Base-by-base conservation (phyloP, 495 filamentous ascomycete species). In the Rostrohypoxylon terebratum region DNA sequence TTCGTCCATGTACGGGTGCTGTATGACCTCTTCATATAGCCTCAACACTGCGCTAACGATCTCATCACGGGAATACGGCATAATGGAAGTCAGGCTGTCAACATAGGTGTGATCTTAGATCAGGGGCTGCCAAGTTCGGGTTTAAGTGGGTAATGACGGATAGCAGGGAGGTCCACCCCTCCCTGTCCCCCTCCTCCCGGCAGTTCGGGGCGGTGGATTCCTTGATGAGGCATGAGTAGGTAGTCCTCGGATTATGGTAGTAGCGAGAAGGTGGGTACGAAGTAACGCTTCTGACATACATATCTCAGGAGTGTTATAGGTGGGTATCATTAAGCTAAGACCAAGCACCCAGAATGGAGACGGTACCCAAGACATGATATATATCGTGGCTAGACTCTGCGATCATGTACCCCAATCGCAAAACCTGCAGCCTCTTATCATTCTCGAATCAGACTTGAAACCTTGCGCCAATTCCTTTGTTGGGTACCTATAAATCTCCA, bases 31-130 rank as follows among this genome's bases (percentile, higher is more conserved):
- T 45, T 59, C 28, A 33, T 67, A 67, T 16, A 67, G 31, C 13
- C n/a, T 59, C 4, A 67, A 21, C 10, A 67, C 44, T 0, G 54
- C 64, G 4, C 25, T 14, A 3, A 59, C 20, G 20, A 54, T 67
- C 1, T 59, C 64, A 33, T 67, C 54, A n/a, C 44, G 64, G 7
- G 64, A 67, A n/a, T 67, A 67, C 64, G 59, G 59, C 45, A 38
- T 63, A 18, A 38, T 45, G n/a, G 20, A 45, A 18, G 42, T 45
- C 14, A 16, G 1, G 8, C 23, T 42, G 16, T 10, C 6, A 20
- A 59, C 42, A 13, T 55, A 13, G 20, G 3, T 55, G 51, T 53
- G 51, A 23, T 11, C 31, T 36, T 36, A 7, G 31, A 4, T n/a
- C 51, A 7, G 28, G 14, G 28, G 16, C 3, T 20, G 23, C 51